phyloP scores from a whole-genome alignment of 148 eudicot species.

The Fagopyrum esculentum region DNA sequence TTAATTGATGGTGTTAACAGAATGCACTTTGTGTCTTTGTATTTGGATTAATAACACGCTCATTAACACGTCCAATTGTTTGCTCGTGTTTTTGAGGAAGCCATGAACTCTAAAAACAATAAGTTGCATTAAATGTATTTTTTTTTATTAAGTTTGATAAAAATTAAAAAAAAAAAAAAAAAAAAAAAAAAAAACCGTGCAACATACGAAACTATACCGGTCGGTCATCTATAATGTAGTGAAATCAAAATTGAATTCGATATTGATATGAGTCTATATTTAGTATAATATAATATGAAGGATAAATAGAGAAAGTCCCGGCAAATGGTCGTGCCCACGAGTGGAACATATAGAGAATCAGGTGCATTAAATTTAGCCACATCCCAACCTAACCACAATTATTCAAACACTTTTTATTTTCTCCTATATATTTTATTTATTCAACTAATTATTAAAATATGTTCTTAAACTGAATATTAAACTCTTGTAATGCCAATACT shows the following conservation, averaged over 20 bases:
- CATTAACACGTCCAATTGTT: no score
- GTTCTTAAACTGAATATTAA: neutral
- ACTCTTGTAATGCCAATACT: neutral
- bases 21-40: no score
- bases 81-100: no score
- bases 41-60: no score
- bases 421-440: neutral
- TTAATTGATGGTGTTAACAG: no score
- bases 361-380: neutral
- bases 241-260: neutral
- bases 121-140: no score
- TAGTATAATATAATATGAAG: neutral
- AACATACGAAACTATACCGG: no score
- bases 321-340: slow-evolving; percentile 14
- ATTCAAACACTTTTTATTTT: neutral
- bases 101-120: no score
- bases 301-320: neutral
- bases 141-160: no score
- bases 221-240: no score
- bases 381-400: neutral
- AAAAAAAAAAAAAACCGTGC: no score
- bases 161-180: no score
- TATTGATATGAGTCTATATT: neutral
- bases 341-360: slow-evolving; percentile 10
- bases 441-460: neutral